A percentile compares a stretch with the other conserved stretches of the same genome.
Evolutionary conservation across 2,329 filamentous ascomycete species (phyloP).

Genomic region (Fusarium decemcellulare): DNA sequence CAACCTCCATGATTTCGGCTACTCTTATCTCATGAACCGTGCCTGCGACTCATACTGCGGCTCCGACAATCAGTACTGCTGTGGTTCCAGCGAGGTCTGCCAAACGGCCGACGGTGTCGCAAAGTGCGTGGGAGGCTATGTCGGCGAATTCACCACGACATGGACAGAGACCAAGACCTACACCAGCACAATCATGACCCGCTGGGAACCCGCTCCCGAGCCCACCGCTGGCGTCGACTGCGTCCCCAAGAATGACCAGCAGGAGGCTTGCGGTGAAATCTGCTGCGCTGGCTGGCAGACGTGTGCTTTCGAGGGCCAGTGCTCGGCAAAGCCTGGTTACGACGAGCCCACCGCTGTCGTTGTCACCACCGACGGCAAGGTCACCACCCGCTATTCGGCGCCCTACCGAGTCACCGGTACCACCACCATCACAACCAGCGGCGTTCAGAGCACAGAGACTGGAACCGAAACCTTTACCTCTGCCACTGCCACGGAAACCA

Average conservation of each 20-base stretch:
- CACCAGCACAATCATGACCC: conserved; percentile 71
- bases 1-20: conserved; percentile 62
- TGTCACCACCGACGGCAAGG: conserved; percentile 61
- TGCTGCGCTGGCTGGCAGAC: conserved; percentile 81
- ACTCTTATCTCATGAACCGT: conserved; percentile 65
- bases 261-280: conserved; percentile 75
- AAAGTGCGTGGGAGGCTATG: conserved; percentile 59
- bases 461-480: conserved; percentile 67
- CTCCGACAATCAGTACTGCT: conserved; percentile 69
- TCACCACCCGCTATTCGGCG: conserved; percentile 69
- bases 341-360: conserved; percentile 58
- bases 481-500: conserved; percentile 64
- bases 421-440: conserved; percentile 67
- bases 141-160: conserved; percentile 65
- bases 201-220: conserved; percentile 60
- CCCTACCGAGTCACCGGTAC: conserved; percentile 68
- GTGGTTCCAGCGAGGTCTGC: conserved; percentile 63
- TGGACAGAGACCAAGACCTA: conserved; percentile 73
- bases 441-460: conserved; percentile 63
- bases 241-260: conserved; percentile 63
- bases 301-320: conserved; percentile 73
- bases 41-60: conserved; percentile 69
- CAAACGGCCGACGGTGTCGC: conserved; percentile 65
- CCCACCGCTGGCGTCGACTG: conserved; percentile 64
- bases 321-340: conserved; percentile 66